These are phyloP conservation scores for Beauveria varroae DNA, from an alignment of 2,329 filamentous ascomycete genomes.

Conservation along the genomic window DNA sequence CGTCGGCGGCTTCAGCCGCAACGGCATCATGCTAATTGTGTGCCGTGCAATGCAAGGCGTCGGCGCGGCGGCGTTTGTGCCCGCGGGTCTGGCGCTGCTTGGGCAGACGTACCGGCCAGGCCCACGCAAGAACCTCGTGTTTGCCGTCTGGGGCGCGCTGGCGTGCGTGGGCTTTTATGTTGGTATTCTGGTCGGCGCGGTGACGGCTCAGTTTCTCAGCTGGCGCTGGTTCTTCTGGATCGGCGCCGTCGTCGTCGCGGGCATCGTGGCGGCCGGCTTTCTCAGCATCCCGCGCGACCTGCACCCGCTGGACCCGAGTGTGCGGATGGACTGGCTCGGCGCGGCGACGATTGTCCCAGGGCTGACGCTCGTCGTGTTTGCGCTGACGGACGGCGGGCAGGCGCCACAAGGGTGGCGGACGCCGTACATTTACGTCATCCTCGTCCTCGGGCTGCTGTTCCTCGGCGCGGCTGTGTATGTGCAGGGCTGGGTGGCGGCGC, in stretches of 20 bases:
- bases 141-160: constrained; percentile 51
- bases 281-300: constrained; percentile 32
- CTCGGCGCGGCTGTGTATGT: constrained; percentile 58
- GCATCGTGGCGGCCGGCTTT: constrained; percentile 38
- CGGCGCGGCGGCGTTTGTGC: constrained; percentile 61
- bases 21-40: constrained; percentile 62
- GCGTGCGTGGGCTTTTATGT: constrained; percentile 52
- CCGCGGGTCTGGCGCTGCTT: constrained; percentile 64
- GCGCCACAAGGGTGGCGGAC: constrained; percentile 64
- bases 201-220: constrained; percentile 50
- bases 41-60: constrained; percentile 69
- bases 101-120: constrained; percentile 63
- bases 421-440: constrained; percentile 60
- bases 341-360: constrained; percentile 53
- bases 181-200: constrained; percentile 61
- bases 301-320: constrained; percentile 16
- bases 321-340: constrained; percentile 63
- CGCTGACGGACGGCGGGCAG: constrained; percentile 65
- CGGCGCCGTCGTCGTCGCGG: constrained; percentile 37
- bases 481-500: constrained; percentile 60
- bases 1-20: constrained; percentile 60
- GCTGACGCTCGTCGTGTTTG: constrained; percentile 63
- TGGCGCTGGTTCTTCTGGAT: constrained; percentile 71
- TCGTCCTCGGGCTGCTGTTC: constrained; percentile 54
- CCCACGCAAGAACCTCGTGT: constrained; percentile 62